These are phyloP conservation scores for Xylariaceae sp. DNA, from an alignment of 2,329 filamentous ascomycete genomes.

Conservation along the genomic window DNA sequence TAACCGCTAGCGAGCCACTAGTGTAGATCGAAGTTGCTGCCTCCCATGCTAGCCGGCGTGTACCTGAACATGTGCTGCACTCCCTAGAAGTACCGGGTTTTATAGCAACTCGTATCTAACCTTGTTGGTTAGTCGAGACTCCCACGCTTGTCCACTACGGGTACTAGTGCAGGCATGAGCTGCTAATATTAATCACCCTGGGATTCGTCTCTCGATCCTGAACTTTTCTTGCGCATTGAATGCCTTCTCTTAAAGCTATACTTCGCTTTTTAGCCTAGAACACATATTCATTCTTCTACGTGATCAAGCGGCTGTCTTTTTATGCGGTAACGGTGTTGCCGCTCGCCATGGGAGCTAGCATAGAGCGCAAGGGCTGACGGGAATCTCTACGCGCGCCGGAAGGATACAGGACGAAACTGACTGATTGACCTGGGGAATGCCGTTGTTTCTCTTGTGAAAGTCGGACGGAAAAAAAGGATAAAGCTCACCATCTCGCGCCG, in stretches of 20 bases:
- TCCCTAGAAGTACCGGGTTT: background rate
- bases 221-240: background rate
- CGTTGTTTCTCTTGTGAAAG: slow-evolving; percentile 16
- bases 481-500: background rate
- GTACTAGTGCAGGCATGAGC: background rate
- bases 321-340: slow-evolving; percentile 17
- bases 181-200: background rate
- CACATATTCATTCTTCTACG: background rate
- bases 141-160: background rate
- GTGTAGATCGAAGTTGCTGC: background rate
- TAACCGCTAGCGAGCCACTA: background rate
- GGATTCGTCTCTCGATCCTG: background rate
- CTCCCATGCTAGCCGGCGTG: background rate
- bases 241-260: background rate
- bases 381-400: slow-evolving; percentile 17
- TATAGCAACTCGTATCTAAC: background rate
- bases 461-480: slow-evolving; percentile 11
- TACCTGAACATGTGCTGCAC: background rate
- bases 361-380: slow-evolving; percentile 17
- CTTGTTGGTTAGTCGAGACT: background rate
- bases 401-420: slow-evolving; percentile 12
- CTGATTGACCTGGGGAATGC: background rate
- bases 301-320: slow-evolving; percentile 6
- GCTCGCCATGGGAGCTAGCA: slow-evolving; percentile 24
- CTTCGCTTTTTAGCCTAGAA: background rate